Evolutionary conservation across 78 protist genomes (phyloP).

Genomic region (Dictyostelium intermedium): DNA sequence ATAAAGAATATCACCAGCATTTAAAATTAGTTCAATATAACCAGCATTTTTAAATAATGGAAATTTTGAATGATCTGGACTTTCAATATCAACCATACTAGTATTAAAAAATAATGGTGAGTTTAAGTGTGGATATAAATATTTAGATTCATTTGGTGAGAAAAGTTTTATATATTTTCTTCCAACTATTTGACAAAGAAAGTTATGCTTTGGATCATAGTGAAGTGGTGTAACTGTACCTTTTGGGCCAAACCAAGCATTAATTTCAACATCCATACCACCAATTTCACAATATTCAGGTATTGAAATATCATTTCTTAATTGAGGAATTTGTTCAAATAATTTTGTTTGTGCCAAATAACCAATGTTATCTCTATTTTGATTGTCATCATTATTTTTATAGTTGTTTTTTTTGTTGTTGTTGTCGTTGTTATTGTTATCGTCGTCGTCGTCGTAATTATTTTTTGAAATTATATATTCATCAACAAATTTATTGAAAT

Average conservation of each 20-base stretch:
- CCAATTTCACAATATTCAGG: constrained; percentile 66
- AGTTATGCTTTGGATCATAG: constrained; percentile 65
- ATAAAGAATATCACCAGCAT: constrained; percentile 81
- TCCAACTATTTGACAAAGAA: constrained; percentile 78
- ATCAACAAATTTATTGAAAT: constrained; percentile 52
- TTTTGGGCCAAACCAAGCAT: constrained; percentile 81
- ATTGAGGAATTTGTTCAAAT: constrained; percentile 70
- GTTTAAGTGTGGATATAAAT: constrained; percentile 48
- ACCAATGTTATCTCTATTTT: constrained; percentile 25
- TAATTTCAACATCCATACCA: background rate
- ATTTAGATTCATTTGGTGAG: constrained; percentile 16
- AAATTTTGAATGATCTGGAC: constrained; percentile 18
- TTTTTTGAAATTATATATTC: constrained; percentile 8
- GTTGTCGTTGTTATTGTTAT: no score
- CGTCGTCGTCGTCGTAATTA: background rate
- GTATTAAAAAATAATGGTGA: constrained; percentile 50
- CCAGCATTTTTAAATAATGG: constrained; percentile 48
- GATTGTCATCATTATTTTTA: background rate
- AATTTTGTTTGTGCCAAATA: constrained; percentile 80
- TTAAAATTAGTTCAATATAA: constrained; percentile 56
- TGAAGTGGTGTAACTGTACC: constrained; percentile 76
- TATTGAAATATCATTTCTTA: constrained; percentile 57
- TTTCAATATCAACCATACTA: constrained; percentile 71
- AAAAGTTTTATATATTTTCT: constrained; percentile 50
- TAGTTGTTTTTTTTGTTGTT: no score